Evolutionary conservation across 352 stramenopile genomes (phyloP).

Genomic region (Globisporangium canariense): DNA sequence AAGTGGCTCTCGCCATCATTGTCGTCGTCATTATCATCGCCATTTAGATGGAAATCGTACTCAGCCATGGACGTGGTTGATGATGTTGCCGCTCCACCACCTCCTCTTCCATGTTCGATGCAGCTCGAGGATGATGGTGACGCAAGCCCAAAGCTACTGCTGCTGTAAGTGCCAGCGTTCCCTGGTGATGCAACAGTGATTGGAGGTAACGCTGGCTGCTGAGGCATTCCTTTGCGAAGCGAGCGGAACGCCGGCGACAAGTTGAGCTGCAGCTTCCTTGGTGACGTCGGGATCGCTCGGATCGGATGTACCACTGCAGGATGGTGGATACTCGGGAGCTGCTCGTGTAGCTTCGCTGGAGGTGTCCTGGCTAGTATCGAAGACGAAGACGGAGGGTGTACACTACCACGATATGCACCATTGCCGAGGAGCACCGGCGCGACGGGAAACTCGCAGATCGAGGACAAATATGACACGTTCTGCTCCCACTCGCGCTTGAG

Average conservation of each 20-base stretch:
- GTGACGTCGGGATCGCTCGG: conserved; percentile 50
- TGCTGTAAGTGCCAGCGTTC: conserved; percentile 4
- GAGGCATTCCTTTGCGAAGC: conserved; percentile 62
- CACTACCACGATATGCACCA: not conserved
- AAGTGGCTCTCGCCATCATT: not conserved
- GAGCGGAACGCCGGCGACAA: conserved; percentile 59
- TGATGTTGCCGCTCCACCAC: not conserved
- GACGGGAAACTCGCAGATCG: conserved; percentile 64
- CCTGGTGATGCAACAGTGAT: conserved; percentile 29
- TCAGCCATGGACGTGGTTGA: not conserved
- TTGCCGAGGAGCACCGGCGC: conserved; percentile 22
- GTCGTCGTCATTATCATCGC: not conserved
- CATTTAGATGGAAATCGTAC: not conserved
- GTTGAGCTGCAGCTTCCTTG: conserved; percentile 49
- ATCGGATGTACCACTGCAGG: conserved; percentile 43
- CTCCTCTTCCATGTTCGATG: not conserved
- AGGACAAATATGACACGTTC: conserved; percentile 67
- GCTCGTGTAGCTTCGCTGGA: conserved; percentile 4
- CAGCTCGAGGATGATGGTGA: conserved; percentile 3
- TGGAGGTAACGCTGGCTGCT: conserved; percentile 57
- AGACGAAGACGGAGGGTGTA: not conserved
- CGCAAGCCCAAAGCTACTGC: conserved; percentile 1
- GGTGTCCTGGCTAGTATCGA: not conserved
- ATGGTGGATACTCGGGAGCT: conserved; percentile 26
- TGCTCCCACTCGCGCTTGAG: conserved; percentile 61